phyloP scores from a whole-genome alignment of 2,329 filamentous ascomycete genomes.

The Pyricularia grisea region DNA sequence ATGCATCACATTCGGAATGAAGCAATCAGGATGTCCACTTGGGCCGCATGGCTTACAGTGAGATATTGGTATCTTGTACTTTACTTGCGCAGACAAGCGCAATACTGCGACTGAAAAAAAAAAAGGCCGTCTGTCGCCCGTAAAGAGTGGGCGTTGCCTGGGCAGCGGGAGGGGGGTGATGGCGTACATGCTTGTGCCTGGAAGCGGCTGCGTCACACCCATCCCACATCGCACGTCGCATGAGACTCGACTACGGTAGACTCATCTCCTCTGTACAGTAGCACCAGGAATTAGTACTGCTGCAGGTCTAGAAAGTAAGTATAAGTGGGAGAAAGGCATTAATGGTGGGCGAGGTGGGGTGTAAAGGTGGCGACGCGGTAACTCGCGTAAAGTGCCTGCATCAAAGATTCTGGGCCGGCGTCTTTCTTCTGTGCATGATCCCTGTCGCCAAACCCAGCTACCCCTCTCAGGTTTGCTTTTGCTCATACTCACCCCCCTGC shows the following conservation, averaged over 20 bases:
- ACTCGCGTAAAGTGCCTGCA: constrained; percentile 5
- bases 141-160: background rate
- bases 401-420: background rate
- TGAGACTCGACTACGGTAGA: background rate
- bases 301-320: background rate
- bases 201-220: background rate
- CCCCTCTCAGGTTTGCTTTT: background rate
- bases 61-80: background rate
- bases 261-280: background rate
- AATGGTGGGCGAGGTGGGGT: background rate
- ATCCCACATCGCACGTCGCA: background rate
- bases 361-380: constrained; percentile 2
- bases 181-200: background rate
- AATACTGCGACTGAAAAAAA: background rate
- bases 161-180: background rate
- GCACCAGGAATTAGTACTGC: background rate
- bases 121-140: too few species aligned
- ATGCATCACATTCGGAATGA: background rate
- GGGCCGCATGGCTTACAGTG: background rate
- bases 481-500: background rate
- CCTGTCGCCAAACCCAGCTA: background rate
- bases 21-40: background rate
- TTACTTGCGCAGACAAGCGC: background rate
- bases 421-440: background rate
- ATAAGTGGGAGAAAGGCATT: background rate